A percentile compares a stretch with the other conserved stretches of the same genome.
Evolutionary conservation across 371 early-diverging fungal genomes (phyloP).

Genomic region (Circinella minor): DNA sequence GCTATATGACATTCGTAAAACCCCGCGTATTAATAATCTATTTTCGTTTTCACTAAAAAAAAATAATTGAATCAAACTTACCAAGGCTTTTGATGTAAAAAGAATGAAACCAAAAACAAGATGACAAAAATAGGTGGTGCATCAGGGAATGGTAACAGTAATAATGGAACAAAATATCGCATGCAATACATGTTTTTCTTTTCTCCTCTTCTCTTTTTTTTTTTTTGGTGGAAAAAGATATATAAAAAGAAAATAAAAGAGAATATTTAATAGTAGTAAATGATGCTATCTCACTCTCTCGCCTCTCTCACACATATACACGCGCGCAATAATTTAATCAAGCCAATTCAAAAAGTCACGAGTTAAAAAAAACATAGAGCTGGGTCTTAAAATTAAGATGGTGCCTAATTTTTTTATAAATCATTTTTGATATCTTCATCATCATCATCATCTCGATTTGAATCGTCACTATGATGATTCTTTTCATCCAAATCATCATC

Average conservation of each 20-base stretch:
- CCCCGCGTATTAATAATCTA: neutral
- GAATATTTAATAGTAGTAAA: neutral
- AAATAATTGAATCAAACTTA: slow-evolving; percentile 26
- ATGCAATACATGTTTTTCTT: slow-evolving; percentile 56
- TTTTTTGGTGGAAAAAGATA: no score
- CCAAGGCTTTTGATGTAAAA: slow-evolving; percentile 72
- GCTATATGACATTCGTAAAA: slow-evolving; percentile 28
- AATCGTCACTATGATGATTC: slow-evolving; percentile 7
- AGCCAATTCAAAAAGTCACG: neutral
- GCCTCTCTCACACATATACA: neutral
- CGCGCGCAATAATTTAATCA: no score
- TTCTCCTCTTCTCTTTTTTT: no score
- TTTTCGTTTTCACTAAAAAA: no score
- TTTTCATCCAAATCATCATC: neutral
- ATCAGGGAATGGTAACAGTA: slow-evolving; percentile 70
- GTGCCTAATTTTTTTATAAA: no score
- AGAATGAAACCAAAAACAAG: slow-evolving; percentile 64
- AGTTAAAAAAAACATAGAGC: neutral
- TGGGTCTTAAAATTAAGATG: no score
- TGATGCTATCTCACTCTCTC: neutral
- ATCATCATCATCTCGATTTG: no score
- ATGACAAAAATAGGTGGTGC: slow-evolving; percentile 71
- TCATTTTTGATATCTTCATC: neutral
- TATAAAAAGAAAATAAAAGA: neutral
- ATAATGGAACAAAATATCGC: slow-evolving; percentile 68